Evolutionary conservation across 129 eudicot species (phyloP).

Genomic region (Chrysanthemum seticuspe): DNA sequence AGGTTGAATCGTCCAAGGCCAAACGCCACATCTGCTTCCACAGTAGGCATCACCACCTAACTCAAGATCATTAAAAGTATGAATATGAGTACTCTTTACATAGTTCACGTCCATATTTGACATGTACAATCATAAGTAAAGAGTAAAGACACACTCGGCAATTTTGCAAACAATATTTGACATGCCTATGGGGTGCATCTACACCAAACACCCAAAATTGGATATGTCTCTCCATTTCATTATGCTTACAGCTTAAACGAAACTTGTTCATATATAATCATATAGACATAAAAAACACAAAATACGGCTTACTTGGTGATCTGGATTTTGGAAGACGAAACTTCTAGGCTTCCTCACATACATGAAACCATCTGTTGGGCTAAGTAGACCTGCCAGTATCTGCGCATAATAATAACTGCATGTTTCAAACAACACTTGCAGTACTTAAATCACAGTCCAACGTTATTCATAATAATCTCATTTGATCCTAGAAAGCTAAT

Average conservation of each 20-base stretch:
- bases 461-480: no score
- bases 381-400: constrained; percentile 83
- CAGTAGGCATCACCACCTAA: constrained; percentile 96
- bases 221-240: no score
- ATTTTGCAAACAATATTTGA: no score
- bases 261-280: no score
- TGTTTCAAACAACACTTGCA: no score
- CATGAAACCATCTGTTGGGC: constrained; percentile 63
- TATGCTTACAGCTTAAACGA: no score
- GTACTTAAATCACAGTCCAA: no score
- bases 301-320: constrained; percentile 66
- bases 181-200: no score
- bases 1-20: constrained; percentile 70
- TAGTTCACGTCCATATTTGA: neutral
- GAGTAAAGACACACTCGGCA: no score
- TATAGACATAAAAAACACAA: no score
- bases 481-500: no score
- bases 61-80: neutral
- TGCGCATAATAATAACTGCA: constrained; percentile 17
- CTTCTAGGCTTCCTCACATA: constrained; percentile 76
- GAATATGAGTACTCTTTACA: neutral
- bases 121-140: neutral
- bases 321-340: constrained; percentile 85
- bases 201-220: no score
- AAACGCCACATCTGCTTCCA: constrained; percentile 92